These are phyloP conservation scores for Rhizopus sp. DNA, from an alignment of 371 early-diverging fungal genomes.

Conservation along the genomic window DNA sequence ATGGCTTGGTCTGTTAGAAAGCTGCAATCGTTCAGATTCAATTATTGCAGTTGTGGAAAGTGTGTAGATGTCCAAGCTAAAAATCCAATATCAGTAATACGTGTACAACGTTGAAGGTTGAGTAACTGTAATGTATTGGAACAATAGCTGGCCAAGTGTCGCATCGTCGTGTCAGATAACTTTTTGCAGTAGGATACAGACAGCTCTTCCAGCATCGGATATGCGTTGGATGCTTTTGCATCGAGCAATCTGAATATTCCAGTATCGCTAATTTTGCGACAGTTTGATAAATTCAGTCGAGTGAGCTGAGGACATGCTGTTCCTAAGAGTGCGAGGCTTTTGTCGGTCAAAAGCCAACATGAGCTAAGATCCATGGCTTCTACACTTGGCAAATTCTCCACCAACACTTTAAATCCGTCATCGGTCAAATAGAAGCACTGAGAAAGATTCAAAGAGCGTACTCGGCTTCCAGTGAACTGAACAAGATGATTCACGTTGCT, in stretches of 20 bases:
- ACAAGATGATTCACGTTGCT: constrained; percentile 13
- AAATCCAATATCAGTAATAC: constrained; percentile 74
- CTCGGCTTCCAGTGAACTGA: constrained; percentile 20
- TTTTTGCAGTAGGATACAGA: constrained; percentile 79
- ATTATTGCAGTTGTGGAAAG: constrained; percentile 47
- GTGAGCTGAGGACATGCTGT: constrained; percentile 37
- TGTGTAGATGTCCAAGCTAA: constrained; percentile 43
- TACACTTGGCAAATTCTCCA: constrained; percentile 40
- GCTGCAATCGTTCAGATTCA: constrained; percentile 77
- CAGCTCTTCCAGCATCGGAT: constrained; percentile 40
- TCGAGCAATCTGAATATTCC: constrained; percentile 57
- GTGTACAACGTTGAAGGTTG: constrained; percentile 81
- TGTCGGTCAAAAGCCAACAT: constrained; percentile 80
- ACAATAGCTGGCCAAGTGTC: constrained; percentile 39
- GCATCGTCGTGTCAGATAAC: constrained; percentile 63
- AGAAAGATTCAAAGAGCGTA: constrained; percentile 27
- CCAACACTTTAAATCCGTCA: constrained; percentile 42
- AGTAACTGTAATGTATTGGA: constrained; percentile 43
- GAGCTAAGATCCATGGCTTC: constrained; percentile 63
- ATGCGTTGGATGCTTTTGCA: constrained; percentile 18
- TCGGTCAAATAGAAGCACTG: constrained; percentile 60
- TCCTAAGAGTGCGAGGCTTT: constrained; percentile 54
- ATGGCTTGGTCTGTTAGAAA: constrained; percentile 77
- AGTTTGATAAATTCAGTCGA: constrained; percentile 73
- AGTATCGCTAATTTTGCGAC: constrained; percentile 75